Percentiles rank a stretch among this genome's conserved stretches.
phyloP scores from a whole-genome alignment of 805 yeast species.

The Spathaspora passalidarum region DNA sequence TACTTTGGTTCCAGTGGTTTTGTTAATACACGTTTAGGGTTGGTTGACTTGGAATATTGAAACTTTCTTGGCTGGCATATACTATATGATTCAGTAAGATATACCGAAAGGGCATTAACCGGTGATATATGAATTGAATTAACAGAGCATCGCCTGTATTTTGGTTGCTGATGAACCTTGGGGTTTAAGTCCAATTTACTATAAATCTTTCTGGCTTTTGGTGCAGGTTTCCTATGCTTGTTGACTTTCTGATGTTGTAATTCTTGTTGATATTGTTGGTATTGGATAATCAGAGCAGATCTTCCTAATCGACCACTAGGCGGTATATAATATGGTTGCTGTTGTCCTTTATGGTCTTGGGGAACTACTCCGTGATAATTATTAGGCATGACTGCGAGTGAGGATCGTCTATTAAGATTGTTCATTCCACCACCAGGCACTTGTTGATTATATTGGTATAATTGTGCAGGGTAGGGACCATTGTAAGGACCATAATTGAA shows the following conservation, averaged over 20 bases:
- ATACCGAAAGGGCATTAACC: constrained; percentile 70
- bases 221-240: constrained; percentile 35
- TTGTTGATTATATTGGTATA: neutral
- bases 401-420: constrained; percentile 16
- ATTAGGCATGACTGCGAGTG: constrained; percentile 19
- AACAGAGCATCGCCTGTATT: constrained; percentile 66
- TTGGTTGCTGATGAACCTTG: constrained; percentile 55
- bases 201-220: constrained; percentile 44
- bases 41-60: constrained; percentile 76
- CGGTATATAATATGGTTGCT: constrained; percentile 9
- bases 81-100: constrained; percentile 74
- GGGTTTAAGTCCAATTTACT: constrained; percentile 59
- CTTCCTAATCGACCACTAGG: constrained; percentile 17
- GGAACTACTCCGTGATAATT: constrained; percentile 7
- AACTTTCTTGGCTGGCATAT: constrained; percentile 78
- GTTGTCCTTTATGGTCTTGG: neutral
- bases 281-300: constrained; percentile 32
- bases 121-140: constrained; percentile 72
- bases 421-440: neutral
- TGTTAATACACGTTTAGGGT: constrained; percentile 89
- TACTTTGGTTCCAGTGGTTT: constrained; percentile 83
- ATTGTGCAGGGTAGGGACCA: constrained; percentile 3
- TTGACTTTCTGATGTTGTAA: constrained; percentile 21
- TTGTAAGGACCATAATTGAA: constrained; percentile 1
- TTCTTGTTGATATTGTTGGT: constrained; percentile 30